These are phyloP conservation scores for Lophiotrema nucula DNA, from an alignment of 495 filamentous ascomycete species.

Conservation along the genomic window DNA sequence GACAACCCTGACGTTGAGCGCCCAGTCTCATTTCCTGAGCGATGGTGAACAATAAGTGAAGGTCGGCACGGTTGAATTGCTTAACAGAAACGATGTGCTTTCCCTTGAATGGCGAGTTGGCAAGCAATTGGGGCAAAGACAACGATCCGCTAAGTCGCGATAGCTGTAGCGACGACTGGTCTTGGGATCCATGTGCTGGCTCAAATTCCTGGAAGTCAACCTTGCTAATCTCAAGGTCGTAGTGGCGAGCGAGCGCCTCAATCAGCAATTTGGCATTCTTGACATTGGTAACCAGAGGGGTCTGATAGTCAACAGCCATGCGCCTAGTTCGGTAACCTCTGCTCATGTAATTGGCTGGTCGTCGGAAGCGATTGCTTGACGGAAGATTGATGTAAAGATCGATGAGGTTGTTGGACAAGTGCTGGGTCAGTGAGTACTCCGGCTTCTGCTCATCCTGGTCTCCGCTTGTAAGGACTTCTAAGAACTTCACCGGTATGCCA, in stretches of 20 bases:
- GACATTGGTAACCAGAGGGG: conserved; percentile 94
- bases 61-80: conserved; percentile 79
- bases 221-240: conserved; percentile 73
- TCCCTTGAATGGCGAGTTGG: conserved; percentile 78
- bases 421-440: conserved; percentile 93
- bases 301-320: conserved; percentile 99
- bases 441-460: conserved; percentile 81
- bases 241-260: conserved; percentile 88
- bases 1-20: conserved; percentile 83
- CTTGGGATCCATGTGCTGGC: conserved; percentile 18
- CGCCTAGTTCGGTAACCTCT: conserved; percentile 91
- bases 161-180: conserved; percentile 55
- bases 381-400: conserved; percentile 98
- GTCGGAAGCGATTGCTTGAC: conserved; percentile 92
- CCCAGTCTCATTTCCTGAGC: conserved; percentile 95
- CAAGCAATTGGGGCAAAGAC: conserved; percentile 69
- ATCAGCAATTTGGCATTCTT: conserved; percentile 98
- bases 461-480: conserved; percentile 71
- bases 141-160: conserved; percentile 56
- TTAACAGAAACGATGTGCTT: conserved; percentile 85
- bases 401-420: conserved; percentile 94
- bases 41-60: conserved; percentile 92
- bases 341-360: conserved; percentile 97
- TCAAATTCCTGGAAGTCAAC: conserved; percentile 79
- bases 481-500: conserved; percentile 82